phyloP scores from a whole-genome alignment of 371 early-diverging fungal species.

The Basidiobolus meristosporus region DNA sequence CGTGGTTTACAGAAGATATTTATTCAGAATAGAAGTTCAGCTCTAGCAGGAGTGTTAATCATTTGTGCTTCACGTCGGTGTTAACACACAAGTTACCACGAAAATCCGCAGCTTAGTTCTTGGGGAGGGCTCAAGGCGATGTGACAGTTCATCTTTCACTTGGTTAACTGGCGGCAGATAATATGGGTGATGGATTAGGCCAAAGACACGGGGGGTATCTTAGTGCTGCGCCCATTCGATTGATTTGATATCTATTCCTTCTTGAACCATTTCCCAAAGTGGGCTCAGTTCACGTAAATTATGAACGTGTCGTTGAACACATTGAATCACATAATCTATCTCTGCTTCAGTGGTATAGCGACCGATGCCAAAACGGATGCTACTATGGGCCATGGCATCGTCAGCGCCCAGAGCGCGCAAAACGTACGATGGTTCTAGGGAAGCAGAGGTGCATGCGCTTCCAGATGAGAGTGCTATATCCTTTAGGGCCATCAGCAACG shows the following conservation, averaged over 20 bases:
- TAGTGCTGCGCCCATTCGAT: constrained; percentile 88
- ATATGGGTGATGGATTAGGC: too few relatives aligned
- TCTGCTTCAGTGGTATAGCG: constrained; percentile 96
- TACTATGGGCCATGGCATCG: constrained; percentile 97
- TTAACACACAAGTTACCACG: too few relatives aligned
- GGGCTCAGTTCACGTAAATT: constrained; percentile 95
- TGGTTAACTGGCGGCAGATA: too few relatives aligned
- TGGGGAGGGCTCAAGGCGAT: too few relatives aligned
- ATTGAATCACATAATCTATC: constrained; percentile 77
- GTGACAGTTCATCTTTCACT: too few relatives aligned
- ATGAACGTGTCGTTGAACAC: constrained; percentile 76
- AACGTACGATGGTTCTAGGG: constrained; percentile 97
- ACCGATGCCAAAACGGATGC: constrained; percentile 97
- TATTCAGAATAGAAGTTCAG: too few relatives aligned
- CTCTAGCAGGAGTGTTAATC: too few relatives aligned
- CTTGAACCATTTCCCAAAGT: constrained; percentile 97
- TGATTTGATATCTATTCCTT: constrained; percentile 79
- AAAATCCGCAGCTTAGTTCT: too few relatives aligned
- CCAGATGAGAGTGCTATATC: constrained; percentile 96
- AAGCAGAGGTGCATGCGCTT: constrained; percentile 97
- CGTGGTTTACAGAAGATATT: too few relatives aligned
- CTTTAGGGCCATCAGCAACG: constrained; percentile 96
- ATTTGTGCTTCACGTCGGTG: too few relatives aligned
- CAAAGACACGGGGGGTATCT: too few relatives aligned
- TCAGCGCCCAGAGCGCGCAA: constrained; percentile 95